A percentile compares a stretch with the other conserved stretches of the same genome.
Conservation (phyloP, 2,329 filamentous ascomycete species). For the Botrytis hyacinthi region DNA sequence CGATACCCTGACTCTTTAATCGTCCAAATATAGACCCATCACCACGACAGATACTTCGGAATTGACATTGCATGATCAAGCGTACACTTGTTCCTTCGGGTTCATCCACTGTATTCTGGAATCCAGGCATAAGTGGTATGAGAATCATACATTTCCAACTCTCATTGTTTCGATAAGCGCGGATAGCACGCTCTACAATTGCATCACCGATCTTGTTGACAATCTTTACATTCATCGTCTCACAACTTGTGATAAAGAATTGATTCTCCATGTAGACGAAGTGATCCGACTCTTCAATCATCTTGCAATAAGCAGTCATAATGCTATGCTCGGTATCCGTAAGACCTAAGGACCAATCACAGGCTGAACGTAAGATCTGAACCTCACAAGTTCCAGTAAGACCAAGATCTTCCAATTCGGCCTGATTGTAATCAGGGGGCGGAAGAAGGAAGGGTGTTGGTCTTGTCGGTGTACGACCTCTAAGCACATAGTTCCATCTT, state of each 20-base stretch:
- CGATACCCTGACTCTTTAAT: constrained; percentile 74
- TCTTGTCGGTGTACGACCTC: constrained; percentile 87
- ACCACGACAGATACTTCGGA: constrained; percentile 90
- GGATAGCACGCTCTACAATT: constrained; percentile 84
- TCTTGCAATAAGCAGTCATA: constrained; percentile 89
- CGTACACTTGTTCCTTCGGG: constrained; percentile 93
- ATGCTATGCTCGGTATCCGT: constrained; percentile 90
- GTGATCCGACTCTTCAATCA: constrained; percentile 93
- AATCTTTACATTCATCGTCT: constrained; percentile 83
- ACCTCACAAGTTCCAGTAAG: constrained; percentile 94
- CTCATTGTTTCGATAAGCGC: constrained; percentile 78
- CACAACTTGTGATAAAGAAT: constrained; percentile 93
- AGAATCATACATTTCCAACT: constrained; percentile 88
- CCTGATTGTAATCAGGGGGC: constrained; percentile 83
- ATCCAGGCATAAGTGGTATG: constrained; percentile 96
- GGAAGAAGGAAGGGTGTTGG: constrained; percentile 92
- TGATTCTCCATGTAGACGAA: constrained; percentile 99
- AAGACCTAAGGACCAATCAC: constrained; percentile 87
- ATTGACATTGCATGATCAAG: constrained; percentile 96
- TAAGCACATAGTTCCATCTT: constrained; percentile 94
- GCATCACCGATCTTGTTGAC: constrained; percentile 94
- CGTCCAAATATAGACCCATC: constrained; percentile 89
- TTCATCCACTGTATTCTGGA: constrained; percentile 93
- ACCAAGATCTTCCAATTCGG: constrained; percentile 82
- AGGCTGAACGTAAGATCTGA: constrained; percentile 88